Evolutionary conservation across 1,284 basidiomycete species (phyloP).

Genomic region (Tilletiopsis washingtonensis): DNA sequence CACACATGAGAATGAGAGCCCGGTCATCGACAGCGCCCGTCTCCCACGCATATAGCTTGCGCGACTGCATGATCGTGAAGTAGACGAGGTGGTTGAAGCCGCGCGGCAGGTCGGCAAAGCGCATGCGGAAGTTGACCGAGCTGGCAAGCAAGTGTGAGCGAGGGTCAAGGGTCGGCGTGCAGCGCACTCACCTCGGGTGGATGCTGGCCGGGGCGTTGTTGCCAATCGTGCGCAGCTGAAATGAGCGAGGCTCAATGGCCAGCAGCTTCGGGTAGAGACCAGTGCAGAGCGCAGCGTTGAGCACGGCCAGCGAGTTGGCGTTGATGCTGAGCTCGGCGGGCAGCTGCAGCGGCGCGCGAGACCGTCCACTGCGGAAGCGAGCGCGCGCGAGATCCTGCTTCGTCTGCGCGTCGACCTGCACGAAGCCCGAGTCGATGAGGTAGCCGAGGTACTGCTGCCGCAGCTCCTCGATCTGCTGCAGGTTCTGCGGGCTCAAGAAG

Average conservation of each 20-base stretch:
- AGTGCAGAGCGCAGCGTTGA: constrained; percentile 75
- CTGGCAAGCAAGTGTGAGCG: background rate
- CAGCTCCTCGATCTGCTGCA: constrained; percentile 93
- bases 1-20: constrained; percentile 75
- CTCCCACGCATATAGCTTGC: constrained; percentile 90
- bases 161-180: background rate
- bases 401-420: constrained; percentile 62
- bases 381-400: constrained; percentile 58
- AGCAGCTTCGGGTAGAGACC: constrained; percentile 91
- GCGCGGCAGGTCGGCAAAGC: constrained; percentile 45
- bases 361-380: constrained; percentile 46
- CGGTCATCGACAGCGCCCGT: constrained; percentile 80
- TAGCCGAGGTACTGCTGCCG: constrained; percentile 78
- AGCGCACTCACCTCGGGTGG: constrained; percentile 63
- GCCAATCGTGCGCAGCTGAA: constrained; percentile 69
- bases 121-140: constrained; percentile 33
- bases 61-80: constrained; percentile 64
- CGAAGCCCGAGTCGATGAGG: constrained; percentile 78
- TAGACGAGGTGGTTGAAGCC: constrained; percentile 15
- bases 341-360: constrained; percentile 3
- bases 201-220: constrained; percentile 77
- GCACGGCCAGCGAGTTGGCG: constrained; percentile 56
- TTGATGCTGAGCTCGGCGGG: constrained; percentile 68
- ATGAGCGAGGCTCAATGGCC: constrained; percentile 56
- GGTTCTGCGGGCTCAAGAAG: constrained; percentile 79